Percentiles rank a stretch among this genome's conserved stretches.
These are phyloP conservation scores for Schizophyllum commune DNA, from an alignment of 1,284 basidiomycete genomes.

Conservation along the genomic window DNA sequence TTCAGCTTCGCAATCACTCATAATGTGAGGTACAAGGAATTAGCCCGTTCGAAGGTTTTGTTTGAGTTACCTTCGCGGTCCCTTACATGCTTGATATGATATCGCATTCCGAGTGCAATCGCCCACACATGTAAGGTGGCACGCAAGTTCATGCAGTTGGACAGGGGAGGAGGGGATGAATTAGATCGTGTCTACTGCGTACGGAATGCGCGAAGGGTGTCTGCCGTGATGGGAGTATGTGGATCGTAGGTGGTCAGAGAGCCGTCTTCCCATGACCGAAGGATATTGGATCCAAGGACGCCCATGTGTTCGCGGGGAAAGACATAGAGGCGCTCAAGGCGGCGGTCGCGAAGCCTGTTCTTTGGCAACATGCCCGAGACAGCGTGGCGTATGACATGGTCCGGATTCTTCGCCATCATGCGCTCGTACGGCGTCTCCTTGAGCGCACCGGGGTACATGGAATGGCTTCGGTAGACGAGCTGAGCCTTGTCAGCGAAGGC, in stretches of 20 bases:
- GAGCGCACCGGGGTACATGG: slow-evolving; percentile 91
- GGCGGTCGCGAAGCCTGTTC: slow-evolving; percentile 83
- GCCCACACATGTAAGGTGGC: too few relatives aligned
- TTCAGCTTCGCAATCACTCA: too few relatives aligned
- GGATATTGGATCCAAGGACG: slow-evolving; percentile 56
- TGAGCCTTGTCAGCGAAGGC: slow-evolving; percentile 39
- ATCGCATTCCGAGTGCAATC: too few relatives aligned
- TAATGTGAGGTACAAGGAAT: too few relatives aligned
- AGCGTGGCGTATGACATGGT: slow-evolving; percentile 93
- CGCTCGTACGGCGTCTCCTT: slow-evolving; percentile 83
- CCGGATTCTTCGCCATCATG: slow-evolving; percentile 82
- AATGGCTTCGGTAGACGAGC: slow-evolving; percentile 83
- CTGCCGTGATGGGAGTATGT: slow-evolving; percentile 27
- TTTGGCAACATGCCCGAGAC: slow-evolving; percentile 97
- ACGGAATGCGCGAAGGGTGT: slow-evolving; percentile 17
- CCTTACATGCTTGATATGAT: too few relatives aligned
- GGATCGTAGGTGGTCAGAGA: slow-evolving; percentile 48
- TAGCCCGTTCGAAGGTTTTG: too few relatives aligned
- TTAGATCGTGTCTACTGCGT: slow-evolving; percentile 14
- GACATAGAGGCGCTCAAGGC: slow-evolving; percentile 80
- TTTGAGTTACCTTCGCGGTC: too few relatives aligned
- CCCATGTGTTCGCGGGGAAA: slow-evolving; percentile 74
- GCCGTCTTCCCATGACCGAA: slow-evolving; percentile 73
- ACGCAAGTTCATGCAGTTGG: too few relatives aligned
- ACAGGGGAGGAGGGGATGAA: slow-evolving; percentile 2